Evolutionary conservation across 352 stramenopile genomes (phyloP).

Genomic region (Globisporangium carolinianum): DNA sequence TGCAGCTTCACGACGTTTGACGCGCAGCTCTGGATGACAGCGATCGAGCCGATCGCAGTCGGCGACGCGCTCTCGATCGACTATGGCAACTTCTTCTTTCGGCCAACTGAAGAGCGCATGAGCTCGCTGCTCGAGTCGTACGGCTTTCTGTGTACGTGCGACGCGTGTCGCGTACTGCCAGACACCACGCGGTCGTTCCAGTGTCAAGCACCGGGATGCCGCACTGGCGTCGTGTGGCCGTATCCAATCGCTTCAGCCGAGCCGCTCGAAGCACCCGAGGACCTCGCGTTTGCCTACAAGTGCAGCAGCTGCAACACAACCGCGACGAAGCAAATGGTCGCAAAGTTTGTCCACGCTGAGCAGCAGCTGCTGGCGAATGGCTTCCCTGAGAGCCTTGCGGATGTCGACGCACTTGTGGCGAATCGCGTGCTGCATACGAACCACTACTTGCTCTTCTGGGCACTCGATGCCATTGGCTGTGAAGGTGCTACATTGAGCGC

Average conservation of each 20-base stretch:
- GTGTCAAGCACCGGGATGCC: constrained; percentile 28
- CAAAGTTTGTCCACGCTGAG: constrained; percentile 36
- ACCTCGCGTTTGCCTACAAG: constrained; percentile 48
- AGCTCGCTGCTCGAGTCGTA: constrained; percentile 54
- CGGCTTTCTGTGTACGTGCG: constrained; percentile 57
- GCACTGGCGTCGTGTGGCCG: constrained; percentile 36
- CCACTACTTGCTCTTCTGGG: constrained; percentile 78
- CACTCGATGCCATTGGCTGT: constrained; percentile 61
- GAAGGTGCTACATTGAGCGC: constrained; percentile 32
- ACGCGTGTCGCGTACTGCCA: constrained; percentile 36
- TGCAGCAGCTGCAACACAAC: constrained; percentile 39
- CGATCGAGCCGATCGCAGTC: constrained; percentile 51
- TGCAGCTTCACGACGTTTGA: constrained; percentile 74
- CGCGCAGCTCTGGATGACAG: constrained; percentile 67
- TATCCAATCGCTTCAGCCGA: constrained; percentile 19
- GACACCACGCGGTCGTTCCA: constrained; percentile 53
- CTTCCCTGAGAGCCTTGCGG: constrained; percentile 53
- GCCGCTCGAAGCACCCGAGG: constrained; percentile 21
- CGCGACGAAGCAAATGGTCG: constrained; percentile 23
- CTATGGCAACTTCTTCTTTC: constrained; percentile 78
- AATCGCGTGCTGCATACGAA: constrained; percentile 45
- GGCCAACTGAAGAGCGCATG: constrained; percentile 48
- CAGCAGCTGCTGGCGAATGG: constrained; percentile 46
- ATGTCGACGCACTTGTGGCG: constrained; percentile 42
- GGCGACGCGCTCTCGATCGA: constrained; percentile 70